These are phyloP conservation scores for Aureobasidium melanogenum DNA, from an alignment of 2,329 filamentous ascomycete species.

Conservation along the genomic window DNA sequence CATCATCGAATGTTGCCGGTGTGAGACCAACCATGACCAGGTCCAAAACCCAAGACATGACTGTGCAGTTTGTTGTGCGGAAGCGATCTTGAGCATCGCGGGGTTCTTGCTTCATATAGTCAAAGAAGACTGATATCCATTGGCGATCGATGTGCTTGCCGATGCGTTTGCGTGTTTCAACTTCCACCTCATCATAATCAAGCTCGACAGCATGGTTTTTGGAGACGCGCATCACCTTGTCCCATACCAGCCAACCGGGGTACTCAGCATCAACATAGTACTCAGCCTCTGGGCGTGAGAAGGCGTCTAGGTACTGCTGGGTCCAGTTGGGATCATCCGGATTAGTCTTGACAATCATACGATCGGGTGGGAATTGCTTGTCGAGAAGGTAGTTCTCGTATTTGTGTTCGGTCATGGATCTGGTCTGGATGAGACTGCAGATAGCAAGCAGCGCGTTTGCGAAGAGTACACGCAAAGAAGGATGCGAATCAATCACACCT, in stretches of 20 bases:
- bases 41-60: conserved; percentile 84
- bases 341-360: conserved; percentile 63
- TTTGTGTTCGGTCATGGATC: conserved; percentile 75
- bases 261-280: conserved; percentile 90
- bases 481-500: conserved; percentile 85
- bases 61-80: conserved; percentile 75
- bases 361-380: conserved; percentile 68
- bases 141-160: conserved; percentile 69
- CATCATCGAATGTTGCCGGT: conserved; percentile 71
- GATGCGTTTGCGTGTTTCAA: conserved; percentile 64
- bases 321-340: conserved; percentile 74
- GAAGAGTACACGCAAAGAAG: conserved; percentile 72
- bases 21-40: conserved; percentile 76
- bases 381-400: conserved; percentile 81
- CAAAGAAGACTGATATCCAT: conserved; percentile 84
- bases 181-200: conserved; percentile 75
- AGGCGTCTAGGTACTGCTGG: conserved; percentile 64
- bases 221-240: conserved; percentile 73
- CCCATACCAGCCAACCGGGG: conserved; percentile 95
- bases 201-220: conserved; percentile 61
- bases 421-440: conserved; percentile 80
- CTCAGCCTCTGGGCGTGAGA: conserved; percentile 67
- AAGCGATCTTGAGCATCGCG: conserved; percentile 79
- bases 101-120: conserved; percentile 92
- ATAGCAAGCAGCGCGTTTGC: conserved; percentile 65